Percentiles rank a stretch among this genome's conserved stretches.
Conservation (phyloP, 2,329 filamentous ascomycete species). For the Ascochyta rabiei region DNA sequence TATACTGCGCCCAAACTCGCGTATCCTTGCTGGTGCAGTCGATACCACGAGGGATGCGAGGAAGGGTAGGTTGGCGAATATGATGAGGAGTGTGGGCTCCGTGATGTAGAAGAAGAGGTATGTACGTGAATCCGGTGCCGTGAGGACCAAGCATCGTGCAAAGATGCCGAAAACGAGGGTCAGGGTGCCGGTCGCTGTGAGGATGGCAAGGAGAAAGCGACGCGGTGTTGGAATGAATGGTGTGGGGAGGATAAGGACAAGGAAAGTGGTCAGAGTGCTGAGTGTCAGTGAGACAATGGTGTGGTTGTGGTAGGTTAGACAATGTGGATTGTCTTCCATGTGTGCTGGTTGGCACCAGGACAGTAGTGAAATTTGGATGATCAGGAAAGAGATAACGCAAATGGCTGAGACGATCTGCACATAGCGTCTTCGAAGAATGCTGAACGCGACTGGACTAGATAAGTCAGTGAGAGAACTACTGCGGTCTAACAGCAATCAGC, state of each 20-base stretch:
- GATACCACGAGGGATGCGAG: constrained; percentile 31
- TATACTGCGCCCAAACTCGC: constrained; percentile 17
- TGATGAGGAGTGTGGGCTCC: constrained; percentile 24
- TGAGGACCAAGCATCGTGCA: constrained; percentile 22
- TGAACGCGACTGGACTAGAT: constrained; percentile 20
- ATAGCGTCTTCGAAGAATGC: constrained; percentile 14
- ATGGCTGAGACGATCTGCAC: constrained; percentile 17
- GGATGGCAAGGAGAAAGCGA: constrained; percentile 25
- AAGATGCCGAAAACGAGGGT: constrained; percentile 24
- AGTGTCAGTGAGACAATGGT: constrained; percentile 16
- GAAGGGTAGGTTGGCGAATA: constrained; percentile 40
- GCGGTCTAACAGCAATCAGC: neutral
- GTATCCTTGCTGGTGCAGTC: constrained; percentile 21
- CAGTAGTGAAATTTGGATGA: constrained; percentile 26
- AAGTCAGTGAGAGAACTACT: constrained; percentile 3
- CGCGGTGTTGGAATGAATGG: constrained; percentile 40
- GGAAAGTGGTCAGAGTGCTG: constrained; percentile 23
- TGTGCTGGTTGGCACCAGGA: constrained; percentile 29
- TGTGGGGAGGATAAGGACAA: constrained; percentile 29
- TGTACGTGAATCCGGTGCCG: neutral
- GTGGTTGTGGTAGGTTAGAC: constrained; percentile 28
- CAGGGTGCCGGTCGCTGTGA: constrained; percentile 26
- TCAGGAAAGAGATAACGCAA: constrained; percentile 28
- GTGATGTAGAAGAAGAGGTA: constrained; percentile 28
- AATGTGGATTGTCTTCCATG: constrained; percentile 19